Conservation (phyloP, 306 rosid species). For the Abrus precatorius region DNA sequence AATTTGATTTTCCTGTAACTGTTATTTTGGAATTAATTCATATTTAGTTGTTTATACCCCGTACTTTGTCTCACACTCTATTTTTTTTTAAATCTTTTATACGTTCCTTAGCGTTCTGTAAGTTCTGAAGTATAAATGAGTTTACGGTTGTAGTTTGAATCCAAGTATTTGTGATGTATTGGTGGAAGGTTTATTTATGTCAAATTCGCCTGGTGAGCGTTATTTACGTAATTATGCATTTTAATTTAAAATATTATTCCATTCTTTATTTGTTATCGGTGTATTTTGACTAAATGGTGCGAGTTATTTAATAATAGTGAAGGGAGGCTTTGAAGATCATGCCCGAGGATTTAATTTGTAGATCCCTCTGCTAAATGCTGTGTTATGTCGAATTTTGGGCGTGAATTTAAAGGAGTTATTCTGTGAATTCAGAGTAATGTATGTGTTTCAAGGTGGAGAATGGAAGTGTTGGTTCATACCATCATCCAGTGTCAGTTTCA, state of each 20-base stretch:
- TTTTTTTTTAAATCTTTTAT: background rate
- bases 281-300: background rate
- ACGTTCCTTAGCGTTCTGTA: constrained; percentile 23
- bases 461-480: constrained; percentile 31
- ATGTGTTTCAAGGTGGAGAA: constrained; percentile 20
- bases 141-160: constrained; percentile 2
- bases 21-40: background rate
- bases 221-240: constrained; percentile 10
- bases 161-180: background rate
- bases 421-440: background rate
- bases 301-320: background rate
- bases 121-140: constrained; percentile 13
- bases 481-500: constrained; percentile 11
- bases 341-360: constrained; percentile 1
- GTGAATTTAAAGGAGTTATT: background rate
- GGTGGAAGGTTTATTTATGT: background rate
- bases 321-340: background rate
- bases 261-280: background rate
- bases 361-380: constrained; percentile 8
- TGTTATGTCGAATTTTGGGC: constrained; percentile 2
- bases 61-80: background rate
- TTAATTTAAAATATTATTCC: background rate
- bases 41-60: background rate
- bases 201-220: background rate
- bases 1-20: constrained; percentile 32